Evolutionary conservation across 192 early-diverging fungal species (phyloP).

Genomic region (Endogone sp.): DNA sequence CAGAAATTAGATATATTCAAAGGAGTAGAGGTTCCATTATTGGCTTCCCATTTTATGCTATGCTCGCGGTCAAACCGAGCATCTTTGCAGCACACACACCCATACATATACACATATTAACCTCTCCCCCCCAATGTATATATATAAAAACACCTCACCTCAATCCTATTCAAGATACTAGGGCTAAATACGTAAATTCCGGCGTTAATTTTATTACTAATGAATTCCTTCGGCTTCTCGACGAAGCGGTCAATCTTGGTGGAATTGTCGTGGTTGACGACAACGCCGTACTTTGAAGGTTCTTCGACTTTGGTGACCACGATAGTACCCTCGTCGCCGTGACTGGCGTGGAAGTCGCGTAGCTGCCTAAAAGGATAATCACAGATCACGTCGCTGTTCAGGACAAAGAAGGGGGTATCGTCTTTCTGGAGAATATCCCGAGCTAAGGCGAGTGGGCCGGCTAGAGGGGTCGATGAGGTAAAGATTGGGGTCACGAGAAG

Average conservation of each 20-base stretch:
- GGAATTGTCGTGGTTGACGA: slow-evolving; percentile 75
- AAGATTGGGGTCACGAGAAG: slow-evolving; percentile 2
- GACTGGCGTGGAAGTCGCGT: slow-evolving; percentile 84
- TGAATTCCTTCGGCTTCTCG: slow-evolving; percentile 94
- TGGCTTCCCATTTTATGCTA: no score
- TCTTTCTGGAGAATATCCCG: slow-evolving; percentile 88
- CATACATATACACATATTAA: no score
- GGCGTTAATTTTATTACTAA: slow-evolving; percentile 98
- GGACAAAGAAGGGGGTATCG: slow-evolving; percentile 94
- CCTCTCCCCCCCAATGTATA: not conserved
- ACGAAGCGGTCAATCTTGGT: slow-evolving; percentile 91
- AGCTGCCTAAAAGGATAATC: slow-evolving; percentile 95
- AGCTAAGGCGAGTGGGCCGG: slow-evolving; percentile 94
- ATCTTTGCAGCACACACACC: no score
- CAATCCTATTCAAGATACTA: slow-evolving; percentile 84
- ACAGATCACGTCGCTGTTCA: slow-evolving; percentile 99
- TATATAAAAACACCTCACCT: slow-evolving; percentile 38
- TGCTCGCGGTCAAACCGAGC: no score
- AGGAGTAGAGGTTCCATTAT: no score
- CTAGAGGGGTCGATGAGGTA: slow-evolving; percentile 16
- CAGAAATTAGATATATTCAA: no score
- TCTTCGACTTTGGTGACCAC: slow-evolving; percentile 96
- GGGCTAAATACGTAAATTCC: slow-evolving; percentile 99
- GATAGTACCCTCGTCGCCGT: slow-evolving; percentile 95
- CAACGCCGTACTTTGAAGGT: slow-evolving; percentile 98